phyloP scores from a whole-genome alignment of 202 grass and related monocot genomes.

The Zoysia matrella region DNA sequence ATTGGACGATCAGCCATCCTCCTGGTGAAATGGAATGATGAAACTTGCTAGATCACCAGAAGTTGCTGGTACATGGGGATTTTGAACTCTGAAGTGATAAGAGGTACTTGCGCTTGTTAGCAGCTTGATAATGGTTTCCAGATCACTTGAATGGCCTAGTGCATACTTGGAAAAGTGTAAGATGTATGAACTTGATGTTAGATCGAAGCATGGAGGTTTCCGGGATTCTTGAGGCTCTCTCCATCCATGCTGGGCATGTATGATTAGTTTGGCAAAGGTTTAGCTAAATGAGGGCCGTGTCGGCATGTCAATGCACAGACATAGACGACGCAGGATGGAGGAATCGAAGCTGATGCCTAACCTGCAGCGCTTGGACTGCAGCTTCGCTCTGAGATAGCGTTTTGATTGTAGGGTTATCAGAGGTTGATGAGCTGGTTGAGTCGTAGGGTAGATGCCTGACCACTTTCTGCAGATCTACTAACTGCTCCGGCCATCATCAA shows the following conservation, averaged over 20 bases:
- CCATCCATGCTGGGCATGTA: not conserved
- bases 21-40: no score
- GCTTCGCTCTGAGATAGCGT: not conserved
- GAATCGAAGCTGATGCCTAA: constrained; percentile 6
- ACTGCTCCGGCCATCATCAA: constrained; percentile 8
- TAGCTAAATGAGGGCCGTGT: not conserved
- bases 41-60: no score
- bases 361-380: not conserved
- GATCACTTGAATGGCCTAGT: not conserved
- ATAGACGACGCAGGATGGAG: not conserved
- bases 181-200: not conserved
- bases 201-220: not conserved
- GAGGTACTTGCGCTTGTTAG: not conserved
- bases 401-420: constrained; percentile 22
- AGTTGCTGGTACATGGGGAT: no score
- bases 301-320: constrained; percentile 29
- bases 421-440: constrained; percentile 38
- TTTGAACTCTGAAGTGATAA: no score
- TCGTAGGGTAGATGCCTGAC: constrained; percentile 40
- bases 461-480: constrained; percentile 28
- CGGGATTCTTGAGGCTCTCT: constrained; percentile 2
- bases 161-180: not conserved
- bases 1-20: no score
- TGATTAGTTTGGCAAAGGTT: no score
- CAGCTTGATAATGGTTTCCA: not conserved